phyloP scores from a whole-genome alignment of 495 filamentous ascomycete species.

The Endocarpon pusillum region DNA sequence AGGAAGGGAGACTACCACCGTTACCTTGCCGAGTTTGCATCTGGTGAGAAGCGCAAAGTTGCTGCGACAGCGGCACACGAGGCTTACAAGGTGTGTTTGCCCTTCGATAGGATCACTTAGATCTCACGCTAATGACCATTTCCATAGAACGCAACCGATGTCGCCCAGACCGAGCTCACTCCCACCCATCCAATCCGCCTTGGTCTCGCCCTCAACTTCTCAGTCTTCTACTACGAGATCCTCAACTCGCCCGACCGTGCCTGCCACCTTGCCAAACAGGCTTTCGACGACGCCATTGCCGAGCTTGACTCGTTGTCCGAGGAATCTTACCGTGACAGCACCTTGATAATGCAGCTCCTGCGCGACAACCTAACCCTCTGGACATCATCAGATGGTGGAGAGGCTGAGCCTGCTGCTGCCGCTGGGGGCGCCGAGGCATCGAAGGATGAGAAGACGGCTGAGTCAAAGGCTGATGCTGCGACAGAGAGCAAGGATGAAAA shows the following conservation, averaged over 20 bases:
- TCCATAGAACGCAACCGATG: constrained; percentile 65
- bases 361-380: constrained; percentile 98
- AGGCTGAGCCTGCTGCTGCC: constrained; percentile 47
- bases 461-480: constrained; percentile 34
- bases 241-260: constrained; percentile 97
- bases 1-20: constrained; percentile 99
- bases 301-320: constrained; percentile 97
- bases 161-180: constrained; percentile 92
- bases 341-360: constrained; percentile 99
- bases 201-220: constrained; percentile 97
- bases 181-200: constrained; percentile 98
- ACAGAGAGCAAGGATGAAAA: constrained; percentile 26
- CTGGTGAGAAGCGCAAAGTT: constrained; percentile 93
- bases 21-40: constrained; percentile 96
- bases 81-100: constrained; percentile 60
- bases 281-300: constrained; percentile 97
- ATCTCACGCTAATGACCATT: too few species aligned
- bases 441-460: constrained; percentile 48
- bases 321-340: constrained; percentile 99
- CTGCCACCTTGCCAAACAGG: constrained; percentile 98
- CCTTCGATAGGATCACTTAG: neutral
- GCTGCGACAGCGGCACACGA: constrained; percentile 93
- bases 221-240: constrained; percentile 99
- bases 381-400: constrained; percentile 88
- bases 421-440: constrained; percentile 20